These are phyloP conservation scores for Hippophae rhamnoides DNA, from an alignment of 306 rosid genomes.

Conservation along the genomic window DNA sequence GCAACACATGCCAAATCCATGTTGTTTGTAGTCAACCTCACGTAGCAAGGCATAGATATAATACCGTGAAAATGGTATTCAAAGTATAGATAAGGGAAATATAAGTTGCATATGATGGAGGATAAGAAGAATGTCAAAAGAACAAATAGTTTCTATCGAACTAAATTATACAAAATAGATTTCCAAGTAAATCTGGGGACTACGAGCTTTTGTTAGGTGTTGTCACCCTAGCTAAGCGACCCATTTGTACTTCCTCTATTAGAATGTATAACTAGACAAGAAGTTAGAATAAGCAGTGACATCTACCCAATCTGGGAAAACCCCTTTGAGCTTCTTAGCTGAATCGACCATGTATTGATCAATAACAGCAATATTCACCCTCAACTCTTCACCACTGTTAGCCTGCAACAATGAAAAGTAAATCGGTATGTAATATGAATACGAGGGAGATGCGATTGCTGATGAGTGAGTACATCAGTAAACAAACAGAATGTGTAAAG, in stretches of 20 bases:
- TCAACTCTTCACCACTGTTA: conserved; percentile 46
- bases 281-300: conserved; percentile 62
- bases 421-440: neutral
- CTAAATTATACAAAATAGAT: conserved; percentile 18
- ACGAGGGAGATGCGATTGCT: neutral
- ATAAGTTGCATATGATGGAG: neutral
- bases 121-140: neutral
- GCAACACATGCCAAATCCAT: neutral
- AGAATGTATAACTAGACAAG: conserved; percentile 54
- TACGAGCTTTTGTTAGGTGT: neutral
- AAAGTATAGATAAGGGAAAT: neutral
- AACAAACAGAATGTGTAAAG: no score
- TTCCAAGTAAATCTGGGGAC: conserved; percentile 1
- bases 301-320: conserved; percentile 87
- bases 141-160: neutral
- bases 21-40: neutral
- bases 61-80: neutral
- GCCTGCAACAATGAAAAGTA: conserved; percentile 38
- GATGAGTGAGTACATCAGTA: no score
- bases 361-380: conserved; percentile 69
- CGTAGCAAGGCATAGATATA: neutral
- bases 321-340: conserved; percentile 58
- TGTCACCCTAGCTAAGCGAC: neutral
- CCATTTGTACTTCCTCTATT: neutral
- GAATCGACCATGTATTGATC: conserved; percentile 60